Evolutionary conservation across 768 basidiomycete genomes (phyloP).

Genomic region (Leccinum fibrillosum): DNA sequence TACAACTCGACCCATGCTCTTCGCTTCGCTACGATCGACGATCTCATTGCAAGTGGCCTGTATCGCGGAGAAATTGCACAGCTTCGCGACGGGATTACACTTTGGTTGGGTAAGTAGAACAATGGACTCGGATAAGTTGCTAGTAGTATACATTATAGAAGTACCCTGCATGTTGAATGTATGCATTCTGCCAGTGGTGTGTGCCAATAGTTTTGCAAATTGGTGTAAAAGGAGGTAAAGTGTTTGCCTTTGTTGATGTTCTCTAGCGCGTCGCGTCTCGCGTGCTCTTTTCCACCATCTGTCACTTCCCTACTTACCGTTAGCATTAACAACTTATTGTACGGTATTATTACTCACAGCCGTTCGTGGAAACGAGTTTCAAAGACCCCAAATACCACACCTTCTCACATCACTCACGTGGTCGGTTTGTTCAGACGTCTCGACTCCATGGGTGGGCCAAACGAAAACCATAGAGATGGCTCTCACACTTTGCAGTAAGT

Average conservation of each 20-base stretch:
- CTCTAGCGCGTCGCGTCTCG: slow-evolving; percentile 27
- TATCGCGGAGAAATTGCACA: not conserved
- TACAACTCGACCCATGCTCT: not conserved
- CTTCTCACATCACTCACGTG: too few species aligned
- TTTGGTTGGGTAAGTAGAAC: not conserved
- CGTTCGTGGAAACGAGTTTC: too few species aligned
- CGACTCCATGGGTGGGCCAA: slow-evolving; percentile 8
- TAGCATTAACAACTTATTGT: slow-evolving; percentile 18
- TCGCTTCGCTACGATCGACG: not conserved
- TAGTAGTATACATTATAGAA: too few species aligned
- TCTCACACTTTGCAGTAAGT: slow-evolving; percentile 22
- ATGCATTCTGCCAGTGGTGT: too few species aligned
- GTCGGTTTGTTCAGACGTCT: too few species aligned
- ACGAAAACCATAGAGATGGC: slow-evolving; percentile 28
- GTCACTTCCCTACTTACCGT: not conserved
- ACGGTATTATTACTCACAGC: too few species aligned
- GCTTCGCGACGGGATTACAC: not conserved
- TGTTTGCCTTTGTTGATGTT: too few species aligned
- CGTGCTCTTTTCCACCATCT: slow-evolving; percentile 8
- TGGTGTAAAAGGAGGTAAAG: too few species aligned
- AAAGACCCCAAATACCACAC: too few species aligned
- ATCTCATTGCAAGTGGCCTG: not conserved
- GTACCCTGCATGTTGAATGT: too few species aligned
- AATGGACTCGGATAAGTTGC: too few species aligned
- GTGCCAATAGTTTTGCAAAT: too few species aligned